phyloP scores from a whole-genome alignment of 768 basidiomycete genomes.

The Suillus sp. region DNA sequence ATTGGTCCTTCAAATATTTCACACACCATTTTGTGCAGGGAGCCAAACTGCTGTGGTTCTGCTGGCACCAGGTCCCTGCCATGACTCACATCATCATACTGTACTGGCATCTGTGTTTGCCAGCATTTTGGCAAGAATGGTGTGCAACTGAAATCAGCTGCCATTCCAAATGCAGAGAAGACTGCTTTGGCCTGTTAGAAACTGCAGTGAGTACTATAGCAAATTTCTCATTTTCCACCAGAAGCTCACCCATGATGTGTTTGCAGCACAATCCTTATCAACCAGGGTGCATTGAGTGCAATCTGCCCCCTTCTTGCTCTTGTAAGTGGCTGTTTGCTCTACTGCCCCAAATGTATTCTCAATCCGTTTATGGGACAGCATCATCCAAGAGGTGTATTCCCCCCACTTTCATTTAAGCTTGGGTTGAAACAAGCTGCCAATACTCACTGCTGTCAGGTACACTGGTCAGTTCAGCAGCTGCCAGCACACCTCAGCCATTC shows the following conservation, averaged over 20 bases:
- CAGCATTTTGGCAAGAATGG: neutral
- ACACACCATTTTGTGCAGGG: no score
- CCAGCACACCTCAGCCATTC: conserved; percentile 17
- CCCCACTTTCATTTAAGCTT: conserved; percentile 3
- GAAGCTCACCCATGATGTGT: conserved; percentile 5
- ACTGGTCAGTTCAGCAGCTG: no score
- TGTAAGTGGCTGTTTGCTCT: neutral
- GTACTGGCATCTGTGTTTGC: neutral
- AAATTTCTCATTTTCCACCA: no score
- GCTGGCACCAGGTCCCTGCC: no score
- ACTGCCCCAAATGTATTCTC: conserved; percentile 2
- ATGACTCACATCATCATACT: no score
- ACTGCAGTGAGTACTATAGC: no score
- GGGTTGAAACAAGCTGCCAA: conserved; percentile 6
- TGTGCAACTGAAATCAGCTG: neutral
- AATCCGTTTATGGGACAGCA: neutral
- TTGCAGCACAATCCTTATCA: conserved; percentile 4
- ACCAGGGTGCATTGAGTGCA: neutral
- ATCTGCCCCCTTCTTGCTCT: conserved; percentile 10
- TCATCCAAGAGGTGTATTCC: neutral
- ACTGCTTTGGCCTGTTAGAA: conserved; percentile 3
- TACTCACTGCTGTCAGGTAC: no score
- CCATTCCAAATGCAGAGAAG: conserved; percentile 3
- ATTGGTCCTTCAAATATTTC: no score
- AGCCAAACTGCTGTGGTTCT: no score